Evolutionary conservation across 2,329 filamentous ascomycete species (phyloP), one percentile per base, ranked within the genome.

Genomic region (Aspergillus arachidicola): DNA sequence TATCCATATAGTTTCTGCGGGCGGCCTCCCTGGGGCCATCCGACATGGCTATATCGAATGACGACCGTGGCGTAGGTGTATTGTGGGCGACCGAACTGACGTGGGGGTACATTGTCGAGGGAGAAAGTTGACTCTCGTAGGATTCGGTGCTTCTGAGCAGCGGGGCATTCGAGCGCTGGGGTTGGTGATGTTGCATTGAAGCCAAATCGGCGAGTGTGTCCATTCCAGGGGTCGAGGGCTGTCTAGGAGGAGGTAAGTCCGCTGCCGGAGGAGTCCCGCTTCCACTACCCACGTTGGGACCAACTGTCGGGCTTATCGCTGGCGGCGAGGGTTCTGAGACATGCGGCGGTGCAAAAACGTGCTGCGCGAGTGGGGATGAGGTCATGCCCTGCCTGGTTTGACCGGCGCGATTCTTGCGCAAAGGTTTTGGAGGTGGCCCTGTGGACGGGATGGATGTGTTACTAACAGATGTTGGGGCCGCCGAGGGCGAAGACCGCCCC

Each of bases 141-240:
- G 77, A 76, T 57, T 80, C 76, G n/a, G 76, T 74, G 53, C 68
- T 76, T 51, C 78, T 72, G 28, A 79, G 65, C 48, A 78, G 72
- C n/a, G 76, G 68, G 30, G 78, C 72, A 58, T 75, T 81, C 46
- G 75, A 72, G 34, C 77, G 76, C 60, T 78, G 75, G 9, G 78
- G 76, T 61, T 81, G 79, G 58, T 81, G 80, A 60, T 79, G 79
- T 69, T 82, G 81, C 75, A 82, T 80, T 16, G 80, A 79, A 43
- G 81, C 80, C 34, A 82, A 70, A 64, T 83, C 81, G 32, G 80
- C 80, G 59, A 83, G 69, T n/a, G 79, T 79, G 65, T 83, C 81
- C 75, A 83, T 82, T n/a, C 79, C 80, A 3, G 79, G 76, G 5
- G 80, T 81, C 14, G 81, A 80, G 2, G 78, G 73, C 45, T 80